These are phyloP conservation scores for Cucurbita moschata DNA, from an alignment of 306 rosid genomes.

Conservation along the genomic window DNA sequence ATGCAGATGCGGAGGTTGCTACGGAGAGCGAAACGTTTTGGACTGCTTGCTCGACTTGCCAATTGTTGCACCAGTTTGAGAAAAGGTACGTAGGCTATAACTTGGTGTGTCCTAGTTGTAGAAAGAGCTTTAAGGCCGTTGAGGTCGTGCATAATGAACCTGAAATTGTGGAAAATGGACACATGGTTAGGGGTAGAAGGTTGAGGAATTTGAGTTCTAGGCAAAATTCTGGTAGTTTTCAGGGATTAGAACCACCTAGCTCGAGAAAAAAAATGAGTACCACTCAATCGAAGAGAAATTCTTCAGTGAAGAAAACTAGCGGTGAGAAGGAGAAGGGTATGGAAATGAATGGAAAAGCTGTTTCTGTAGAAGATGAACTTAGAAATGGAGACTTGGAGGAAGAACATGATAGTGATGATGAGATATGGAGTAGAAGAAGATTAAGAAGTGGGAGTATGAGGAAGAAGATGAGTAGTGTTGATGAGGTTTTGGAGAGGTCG, in stretches of 20 bases:
- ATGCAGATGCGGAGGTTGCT: background rate
- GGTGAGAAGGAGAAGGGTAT: background rate
- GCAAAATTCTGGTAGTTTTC: background rate
- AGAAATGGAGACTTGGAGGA: constrained; percentile 12
- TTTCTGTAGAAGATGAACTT: constrained; percentile 9
- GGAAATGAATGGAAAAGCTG: constrained; percentile 7
- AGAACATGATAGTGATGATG: constrained; percentile 7
- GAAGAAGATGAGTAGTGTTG: constrained; percentile 54
- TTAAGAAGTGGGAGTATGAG: constrained; percentile 28
- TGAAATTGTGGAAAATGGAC: background rate
- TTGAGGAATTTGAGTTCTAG: constrained; percentile 2
- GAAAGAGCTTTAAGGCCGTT: constrained; percentile 53
- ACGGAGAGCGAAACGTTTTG: constrained; percentile 39
- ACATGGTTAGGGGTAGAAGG: constrained; percentile 18
- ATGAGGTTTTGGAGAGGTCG: constrained; percentile 59
- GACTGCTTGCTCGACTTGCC: constrained; percentile 67
- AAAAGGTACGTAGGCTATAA: constrained; percentile 48
- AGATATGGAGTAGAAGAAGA: constrained; percentile 17
- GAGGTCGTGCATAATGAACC: constrained; percentile 32
- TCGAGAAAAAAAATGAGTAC: constrained; percentile 4
- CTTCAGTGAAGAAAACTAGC: background rate
- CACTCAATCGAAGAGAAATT: background rate
- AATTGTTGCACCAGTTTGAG: constrained; percentile 66
- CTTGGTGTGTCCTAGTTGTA: constrained; percentile 66
- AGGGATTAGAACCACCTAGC: background rate